A percentile compares a stretch with the other conserved stretches of the same genome.
phyloP scores from a whole-genome alignment of 345 rosid genomes.

The Eutrema yunnanense region DNA sequence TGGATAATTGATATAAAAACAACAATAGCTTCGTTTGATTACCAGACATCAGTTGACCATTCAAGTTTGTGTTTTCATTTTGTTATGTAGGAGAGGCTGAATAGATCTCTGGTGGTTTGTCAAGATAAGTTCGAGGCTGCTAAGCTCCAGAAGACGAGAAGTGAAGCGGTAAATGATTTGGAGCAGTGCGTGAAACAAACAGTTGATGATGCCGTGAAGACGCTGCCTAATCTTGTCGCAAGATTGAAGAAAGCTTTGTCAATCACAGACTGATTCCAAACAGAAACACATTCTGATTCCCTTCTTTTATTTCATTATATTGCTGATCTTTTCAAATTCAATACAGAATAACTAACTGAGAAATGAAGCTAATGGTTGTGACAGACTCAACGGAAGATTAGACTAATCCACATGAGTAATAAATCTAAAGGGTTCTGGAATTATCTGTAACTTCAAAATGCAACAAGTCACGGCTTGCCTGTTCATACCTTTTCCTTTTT shows the following conservation, averaged over 20 bases:
- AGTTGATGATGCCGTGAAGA: slow-evolving; percentile 49
- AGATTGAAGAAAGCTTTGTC: slow-evolving; percentile 49
- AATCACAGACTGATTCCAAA: slow-evolving; percentile 26
- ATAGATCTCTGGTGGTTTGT: slow-evolving; percentile 79
- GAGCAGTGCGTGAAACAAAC: slow-evolving; percentile 73
- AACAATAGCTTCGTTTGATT: neutral
- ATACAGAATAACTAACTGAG: neutral
- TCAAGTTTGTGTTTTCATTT: neutral
- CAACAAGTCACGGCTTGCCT: neutral
- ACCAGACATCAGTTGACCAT: neutral
- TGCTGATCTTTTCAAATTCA: neutral
- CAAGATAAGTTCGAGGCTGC: slow-evolving; percentile 79
- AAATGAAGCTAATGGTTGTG: neutral
- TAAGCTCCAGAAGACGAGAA: slow-evolving; percentile 47
- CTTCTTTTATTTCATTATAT: neutral
- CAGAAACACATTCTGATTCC: neutral
- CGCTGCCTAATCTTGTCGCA: slow-evolving; percentile 54
- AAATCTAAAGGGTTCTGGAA: no score
- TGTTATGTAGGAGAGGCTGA: slow-evolving; percentile 68
- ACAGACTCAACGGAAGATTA: neutral
- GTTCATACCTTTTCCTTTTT: neutral
- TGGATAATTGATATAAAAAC: neutral
- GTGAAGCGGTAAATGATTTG: slow-evolving; percentile 38
- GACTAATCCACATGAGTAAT: no score
- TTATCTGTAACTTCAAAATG: no score